Evolutionary conservation across 768 basidiomycete species (phyloP).

Genomic region (Collybiopsis confluens): DNA sequence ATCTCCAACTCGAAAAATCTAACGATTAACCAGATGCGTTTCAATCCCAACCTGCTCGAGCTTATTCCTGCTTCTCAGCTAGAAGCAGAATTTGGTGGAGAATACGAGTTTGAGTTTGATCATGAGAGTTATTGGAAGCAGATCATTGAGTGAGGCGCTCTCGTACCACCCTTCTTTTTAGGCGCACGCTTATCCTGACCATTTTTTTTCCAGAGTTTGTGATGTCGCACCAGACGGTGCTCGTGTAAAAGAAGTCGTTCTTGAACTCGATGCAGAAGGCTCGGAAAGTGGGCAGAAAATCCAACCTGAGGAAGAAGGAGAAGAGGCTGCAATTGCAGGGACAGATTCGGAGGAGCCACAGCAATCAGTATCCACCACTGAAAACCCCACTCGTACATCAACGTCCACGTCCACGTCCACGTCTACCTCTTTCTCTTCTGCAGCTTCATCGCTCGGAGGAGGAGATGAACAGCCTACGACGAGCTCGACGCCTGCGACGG

Average conservation of each 20-base stretch:
- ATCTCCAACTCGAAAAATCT: not conserved
- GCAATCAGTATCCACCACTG: not conserved
- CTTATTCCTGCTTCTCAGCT: conserved; percentile 73
- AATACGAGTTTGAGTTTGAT: conserved; percentile 71
- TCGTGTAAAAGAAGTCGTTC: conserved; percentile 24
- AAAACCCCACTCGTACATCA: not conserved
- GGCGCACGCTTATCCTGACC: too few relatives aligned
- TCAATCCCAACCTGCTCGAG: conserved; percentile 78
- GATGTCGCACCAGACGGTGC: conserved; percentile 55
- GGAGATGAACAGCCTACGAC: too few relatives aligned
- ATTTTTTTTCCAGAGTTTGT: conserved; percentile 50
- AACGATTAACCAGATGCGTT: conserved; percentile 60
- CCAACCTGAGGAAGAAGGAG: not conserved
- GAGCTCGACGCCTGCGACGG: not conserved
- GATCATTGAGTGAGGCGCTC: conserved; percentile 64
- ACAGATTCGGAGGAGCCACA: too few relatives aligned
- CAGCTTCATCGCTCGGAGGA: not conserved
- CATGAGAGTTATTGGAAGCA: conserved; percentile 75
- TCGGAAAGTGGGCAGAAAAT: too few relatives aligned
- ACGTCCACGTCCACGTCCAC: not conserved
- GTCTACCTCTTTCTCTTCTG: too few relatives aligned
- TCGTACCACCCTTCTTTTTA: too few relatives aligned
- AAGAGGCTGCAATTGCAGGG: too few relatives aligned
- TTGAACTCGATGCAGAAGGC: not conserved
- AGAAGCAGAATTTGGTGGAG: conserved; percentile 80